Conservation (phyloP, 2,329 filamentous ascomycete genomes). For the Penicillium paneum region DNA sequence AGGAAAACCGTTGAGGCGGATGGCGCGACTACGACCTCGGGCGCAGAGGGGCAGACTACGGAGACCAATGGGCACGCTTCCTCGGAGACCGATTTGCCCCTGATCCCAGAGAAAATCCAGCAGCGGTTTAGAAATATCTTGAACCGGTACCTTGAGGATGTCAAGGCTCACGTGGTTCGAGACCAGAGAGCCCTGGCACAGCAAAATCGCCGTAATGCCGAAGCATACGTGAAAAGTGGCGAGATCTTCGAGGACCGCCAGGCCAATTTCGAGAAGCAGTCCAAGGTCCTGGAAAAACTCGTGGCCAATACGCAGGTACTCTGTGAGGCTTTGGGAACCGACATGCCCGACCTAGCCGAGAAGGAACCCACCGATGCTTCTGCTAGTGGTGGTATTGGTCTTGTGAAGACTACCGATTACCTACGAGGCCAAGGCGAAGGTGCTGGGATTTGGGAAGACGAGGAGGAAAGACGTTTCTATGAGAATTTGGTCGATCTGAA, state of each 20-base stretch:
- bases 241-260: conserved; percentile 98
- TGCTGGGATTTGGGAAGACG: conserved; percentile 96
- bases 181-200: conserved; percentile 85
- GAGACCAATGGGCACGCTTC: conserved; percentile 44
- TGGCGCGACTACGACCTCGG: conserved; percentile 57
- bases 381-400: conserved; percentile 75
- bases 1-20: conserved; percentile 82
- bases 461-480: conserved; percentile 96
- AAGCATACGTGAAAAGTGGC: conserved; percentile 96
- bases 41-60: conserved; percentile 48
- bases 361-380: conserved; percentile 66
- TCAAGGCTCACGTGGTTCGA: conserved; percentile 81
- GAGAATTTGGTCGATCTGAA: conserved; percentile 94
- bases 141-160: conserved; percentile 85
- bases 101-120: conserved; percentile 73
- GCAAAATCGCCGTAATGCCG: conserved; percentile 90
- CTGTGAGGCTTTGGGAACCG: conserved; percentile 79
- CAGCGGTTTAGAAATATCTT: conserved; percentile 84
- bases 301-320: conserved; percentile 86
- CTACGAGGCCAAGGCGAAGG: conserved; percentile 85
- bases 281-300: conserved; percentile 88
- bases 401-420: conserved; percentile 92
- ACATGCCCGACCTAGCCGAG: conserved; percentile 92
- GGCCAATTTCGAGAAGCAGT: conserved; percentile 88
- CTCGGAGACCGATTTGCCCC: conserved; percentile 63